Conservation (phyloP, 345 rosid genomes). For the Populus pruinosa region DNA sequence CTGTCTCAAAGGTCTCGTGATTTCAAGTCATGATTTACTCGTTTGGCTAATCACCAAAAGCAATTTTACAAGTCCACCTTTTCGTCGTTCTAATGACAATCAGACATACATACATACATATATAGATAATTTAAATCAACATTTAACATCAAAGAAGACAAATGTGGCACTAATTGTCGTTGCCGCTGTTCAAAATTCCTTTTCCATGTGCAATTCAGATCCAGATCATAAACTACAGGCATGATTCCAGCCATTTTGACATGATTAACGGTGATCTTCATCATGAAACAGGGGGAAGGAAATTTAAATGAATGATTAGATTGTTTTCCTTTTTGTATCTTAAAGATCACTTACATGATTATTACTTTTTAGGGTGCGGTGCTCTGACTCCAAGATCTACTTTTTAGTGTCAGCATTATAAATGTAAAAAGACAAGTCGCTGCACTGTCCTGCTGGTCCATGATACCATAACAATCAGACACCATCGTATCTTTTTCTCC, state of each 20-base stretch:
- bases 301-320: too few species aligned
- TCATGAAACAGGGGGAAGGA: not conserved
- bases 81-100: not conserved
- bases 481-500: conserved; percentile 5
- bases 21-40: not conserved
- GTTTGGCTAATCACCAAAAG: not conserved
- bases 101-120: not conserved
- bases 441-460: conserved; percentile 15
- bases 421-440: conserved; percentile 7
- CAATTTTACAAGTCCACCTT: not conserved
- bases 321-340: not conserved
- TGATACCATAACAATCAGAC: conserved; percentile 4
- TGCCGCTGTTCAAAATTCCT: not conserved
- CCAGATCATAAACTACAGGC: not conserved
- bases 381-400: not conserved
- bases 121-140: not conserved
- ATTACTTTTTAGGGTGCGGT: not conserved
- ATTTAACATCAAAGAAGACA: not conserved
- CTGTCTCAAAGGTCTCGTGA: not conserved
- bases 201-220: conserved; percentile 2
- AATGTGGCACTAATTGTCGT: not conserved
- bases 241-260: not conserved
- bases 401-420: conserved; percentile 1
- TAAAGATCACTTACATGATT: not conserved
- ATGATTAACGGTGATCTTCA: not conserved